Evolutionary conservation across 2,329 filamentous ascomycete species (phyloP), one percentile per base, ranked within the genome.

Genomic region (Calonectria pauciramosa): DNA sequence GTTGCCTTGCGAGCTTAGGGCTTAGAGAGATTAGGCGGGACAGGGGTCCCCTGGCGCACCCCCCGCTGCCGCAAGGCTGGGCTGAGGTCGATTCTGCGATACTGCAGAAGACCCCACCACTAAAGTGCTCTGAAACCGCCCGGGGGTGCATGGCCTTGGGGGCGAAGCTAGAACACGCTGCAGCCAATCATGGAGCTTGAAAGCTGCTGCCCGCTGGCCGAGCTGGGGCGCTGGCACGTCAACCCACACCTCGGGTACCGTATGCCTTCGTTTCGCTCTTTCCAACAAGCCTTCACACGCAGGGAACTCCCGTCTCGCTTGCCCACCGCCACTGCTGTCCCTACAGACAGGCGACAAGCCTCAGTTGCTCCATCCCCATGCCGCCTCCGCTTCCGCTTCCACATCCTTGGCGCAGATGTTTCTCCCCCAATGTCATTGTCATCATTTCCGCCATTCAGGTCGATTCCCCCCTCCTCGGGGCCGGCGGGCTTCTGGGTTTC

Each of bases 1-100:
- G 71, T 73, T 73, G 71, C 59, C 66, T 47, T 54, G 41, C 34
- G 18, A 65, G 32, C 71, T 60, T 69, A 73, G 67, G 71, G 71
- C 71, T 70, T 73, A 73, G 44, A n/a, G n/a, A 34, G 10, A 36
- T 18, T 54, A 26, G 54, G 36, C 68, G 59, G 68, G 59, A 65
- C 23, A 71, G n/a, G 56, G 56, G 30, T 23, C 23, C 23, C 49
- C 36, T 38, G 20, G n/a, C 13, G 38, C 30, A n/a, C 20, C n/a
- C 41, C n/a, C 44, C 68, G 68, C 60, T 47, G 30, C 71, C 66
- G 69, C 71, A 73, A 49, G 71, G 71, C 71, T 73, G 71, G 71
- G 26, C 56, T 60, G 60, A 65, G 60, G 38, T 30, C 60, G 41
- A 65, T 47, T 60, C 28, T 60, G 56, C 56, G 56, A 60, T 60